Evolutionary conservation across 768 basidiomycete genomes (phyloP).

Genomic region (Pulveroboletus sp.): DNA sequence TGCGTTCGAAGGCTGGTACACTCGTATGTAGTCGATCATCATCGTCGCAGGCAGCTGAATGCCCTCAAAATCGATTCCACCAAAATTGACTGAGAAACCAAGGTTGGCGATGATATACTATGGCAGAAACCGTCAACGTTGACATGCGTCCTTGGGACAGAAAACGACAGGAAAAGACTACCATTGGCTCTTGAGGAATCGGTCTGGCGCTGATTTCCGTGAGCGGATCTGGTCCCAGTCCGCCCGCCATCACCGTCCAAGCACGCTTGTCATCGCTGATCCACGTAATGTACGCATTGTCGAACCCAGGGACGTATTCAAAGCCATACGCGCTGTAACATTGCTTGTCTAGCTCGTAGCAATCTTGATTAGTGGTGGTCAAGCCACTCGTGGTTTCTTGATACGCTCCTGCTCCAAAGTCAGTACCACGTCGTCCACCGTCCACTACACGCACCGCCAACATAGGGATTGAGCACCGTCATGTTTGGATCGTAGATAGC

Average conservation of each 20-base stretch:
- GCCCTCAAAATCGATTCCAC: constrained; percentile 53
- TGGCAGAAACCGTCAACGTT: neutral
- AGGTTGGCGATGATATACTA: constrained; percentile 70
- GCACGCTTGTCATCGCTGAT: constrained; percentile 49
- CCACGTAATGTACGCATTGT: constrained; percentile 64
- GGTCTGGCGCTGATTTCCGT: constrained; percentile 55
- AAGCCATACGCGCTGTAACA: constrained; percentile 51
- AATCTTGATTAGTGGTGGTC: constrained; percentile 35
- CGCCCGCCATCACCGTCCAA: constrained; percentile 52
- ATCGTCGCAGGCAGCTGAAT: constrained; percentile 55
- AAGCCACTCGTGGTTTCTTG: constrained; percentile 40
- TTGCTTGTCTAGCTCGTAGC: constrained; percentile 38
- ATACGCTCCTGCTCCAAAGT: constrained; percentile 24
- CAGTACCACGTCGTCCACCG: neutral
- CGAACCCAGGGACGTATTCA: constrained; percentile 49
- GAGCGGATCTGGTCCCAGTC: constrained; percentile 45
- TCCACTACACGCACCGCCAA: constrained; percentile 34
- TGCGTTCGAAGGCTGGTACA: constrained; percentile 52
- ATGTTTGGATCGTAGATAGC: constrained; percentile 35
- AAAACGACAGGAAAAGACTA: neutral
- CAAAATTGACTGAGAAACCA: constrained; percentile 67
- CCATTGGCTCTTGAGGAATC: constrained; percentile 71
- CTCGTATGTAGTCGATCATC: constrained; percentile 78
- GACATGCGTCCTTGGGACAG: neutral
- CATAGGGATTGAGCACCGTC: constrained; percentile 39